Evolutionary conservation across 768 basidiomycete species (phyloP), one percentile per base, ranked within the genome.

Genomic region (Mycena rosella): DNA sequence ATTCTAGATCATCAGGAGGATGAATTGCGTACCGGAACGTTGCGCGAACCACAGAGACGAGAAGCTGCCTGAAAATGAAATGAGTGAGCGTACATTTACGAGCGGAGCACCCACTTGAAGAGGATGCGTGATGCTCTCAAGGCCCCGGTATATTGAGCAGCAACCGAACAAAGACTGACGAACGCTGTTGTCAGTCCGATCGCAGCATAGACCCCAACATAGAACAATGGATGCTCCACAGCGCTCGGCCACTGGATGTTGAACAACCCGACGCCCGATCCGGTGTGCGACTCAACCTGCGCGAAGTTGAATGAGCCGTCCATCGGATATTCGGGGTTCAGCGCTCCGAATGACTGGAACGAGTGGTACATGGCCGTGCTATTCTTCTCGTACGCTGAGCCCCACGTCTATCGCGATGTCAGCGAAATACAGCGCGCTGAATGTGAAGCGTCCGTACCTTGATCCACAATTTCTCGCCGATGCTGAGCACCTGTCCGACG

Each of bases 221-320:
- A 92, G 77, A 90, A 91, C 58, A 91, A 72, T 0, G 91, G 91
- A 32, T 88, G 84, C 24, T 88, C 84, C 27, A 81, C 76, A 0
- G 87, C 88, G 53, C 77, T 80, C 0, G 88, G 89, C 69, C 75
- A 74, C 24, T 76, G 54, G 30, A 76, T 68, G 14, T 75, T 52
- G n/a, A 68, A 55, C 26, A 63, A 54, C 58, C 30, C 8, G 22
- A 64, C 74, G 49, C n/a, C 20, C 44, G 14, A 13, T 17, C 7
- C 18, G 54, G n/a, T n/a, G n/a, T n/a, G n/a, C 29, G 57, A 54
- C 5, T 63, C 52, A 20, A 60, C 38, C 27, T 55, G 58, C 10
- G 54, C 36, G 26, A 55, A 62, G 27, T 51, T 45, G 51, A 57
- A 56, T 9, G 60, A 63, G 22, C 63, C 63, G 29, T 65, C 73